These are phyloP conservation scores for Nematodospora anomalae DNA, from an alignment of 1,139 yeast species.

Conservation along the genomic window DNA sequence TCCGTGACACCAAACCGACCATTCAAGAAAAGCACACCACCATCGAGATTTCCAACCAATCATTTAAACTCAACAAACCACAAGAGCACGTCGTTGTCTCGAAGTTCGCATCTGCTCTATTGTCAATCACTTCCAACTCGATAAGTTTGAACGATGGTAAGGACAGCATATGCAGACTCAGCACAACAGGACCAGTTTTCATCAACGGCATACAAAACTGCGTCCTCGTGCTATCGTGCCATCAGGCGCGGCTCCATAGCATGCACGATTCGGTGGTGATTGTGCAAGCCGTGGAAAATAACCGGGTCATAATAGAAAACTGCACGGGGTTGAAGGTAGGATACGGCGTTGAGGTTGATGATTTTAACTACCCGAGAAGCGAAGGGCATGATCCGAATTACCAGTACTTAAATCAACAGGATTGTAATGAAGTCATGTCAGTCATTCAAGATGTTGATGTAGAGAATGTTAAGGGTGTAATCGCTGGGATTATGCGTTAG, in stretches of 20 bases:
- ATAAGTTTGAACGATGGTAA: not conserved
- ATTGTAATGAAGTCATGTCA: no score
- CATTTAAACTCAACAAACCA: not conserved
- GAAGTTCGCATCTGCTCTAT: not conserved
- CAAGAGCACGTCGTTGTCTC: not conserved
- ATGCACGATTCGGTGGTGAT: slow-evolving; percentile 21
- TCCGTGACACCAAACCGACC: not conserved
- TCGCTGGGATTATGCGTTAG: no score
- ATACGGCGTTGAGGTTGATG: not conserved
- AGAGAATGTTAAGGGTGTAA: no score
- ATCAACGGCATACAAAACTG: slow-evolving; percentile 20
- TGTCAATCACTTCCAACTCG: not conserved
- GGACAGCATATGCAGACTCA: not conserved
- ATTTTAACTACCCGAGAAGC: not conserved
- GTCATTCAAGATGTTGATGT: no score
- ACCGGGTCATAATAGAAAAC: slow-evolving; percentile 35
- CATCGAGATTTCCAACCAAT: not conserved
- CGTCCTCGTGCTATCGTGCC: slow-evolving; percentile 31
- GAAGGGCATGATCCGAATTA: not conserved
- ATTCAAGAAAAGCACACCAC: no score
- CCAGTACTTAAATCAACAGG: no score
- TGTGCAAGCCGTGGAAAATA: slow-evolving; percentile 23
- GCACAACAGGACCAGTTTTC: slow-evolving; percentile 4
- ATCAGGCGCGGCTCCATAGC: slow-evolving; percentile 42
- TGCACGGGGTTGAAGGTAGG: slow-evolving; percentile 17